These are phyloP conservation scores for Leersia perrieri DNA, from an alignment of 176 grass and related monocot genomes.

Conservation along the genomic window DNA sequence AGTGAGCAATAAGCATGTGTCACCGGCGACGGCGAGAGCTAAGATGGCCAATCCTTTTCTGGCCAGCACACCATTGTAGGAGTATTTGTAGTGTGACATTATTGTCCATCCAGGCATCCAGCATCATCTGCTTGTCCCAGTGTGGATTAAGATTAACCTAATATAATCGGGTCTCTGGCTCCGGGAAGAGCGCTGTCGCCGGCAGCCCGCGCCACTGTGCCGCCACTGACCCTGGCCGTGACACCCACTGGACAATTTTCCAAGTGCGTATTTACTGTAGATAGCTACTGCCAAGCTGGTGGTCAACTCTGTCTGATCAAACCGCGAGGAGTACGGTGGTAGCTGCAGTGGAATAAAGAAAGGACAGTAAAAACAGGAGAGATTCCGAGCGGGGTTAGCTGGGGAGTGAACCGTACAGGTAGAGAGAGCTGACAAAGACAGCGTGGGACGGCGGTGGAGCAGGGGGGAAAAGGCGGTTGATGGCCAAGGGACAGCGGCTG, in stretches of 20 bases:
- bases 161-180: background rate
- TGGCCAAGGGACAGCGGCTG: constrained; percentile 8
- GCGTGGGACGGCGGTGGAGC: constrained; percentile 27
- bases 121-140: background rate
- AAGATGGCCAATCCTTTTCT: background rate
- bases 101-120: too few species aligned
- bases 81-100: too few species aligned
- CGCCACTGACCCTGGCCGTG: background rate
- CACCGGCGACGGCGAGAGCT: background rate
- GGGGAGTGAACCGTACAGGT: constrained; percentile 3
- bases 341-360: background rate
- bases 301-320: background rate
- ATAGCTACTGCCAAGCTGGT: background rate
- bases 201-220: background rate
- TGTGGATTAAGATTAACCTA: background rate
- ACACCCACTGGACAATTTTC: background rate
- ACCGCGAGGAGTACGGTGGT: background rate
- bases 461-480: background rate
- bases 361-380: background rate
- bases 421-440: constrained; percentile 29
- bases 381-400: background rate
- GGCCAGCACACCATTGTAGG: background rate
- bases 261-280: background rate
- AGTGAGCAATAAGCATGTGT: background rate
- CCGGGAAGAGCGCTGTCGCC: too few species aligned